These are phyloP conservation scores for Exserohilum rostratum DNA, from an alignment of 2,329 filamentous ascomycete species.

Conservation along the genomic window DNA sequence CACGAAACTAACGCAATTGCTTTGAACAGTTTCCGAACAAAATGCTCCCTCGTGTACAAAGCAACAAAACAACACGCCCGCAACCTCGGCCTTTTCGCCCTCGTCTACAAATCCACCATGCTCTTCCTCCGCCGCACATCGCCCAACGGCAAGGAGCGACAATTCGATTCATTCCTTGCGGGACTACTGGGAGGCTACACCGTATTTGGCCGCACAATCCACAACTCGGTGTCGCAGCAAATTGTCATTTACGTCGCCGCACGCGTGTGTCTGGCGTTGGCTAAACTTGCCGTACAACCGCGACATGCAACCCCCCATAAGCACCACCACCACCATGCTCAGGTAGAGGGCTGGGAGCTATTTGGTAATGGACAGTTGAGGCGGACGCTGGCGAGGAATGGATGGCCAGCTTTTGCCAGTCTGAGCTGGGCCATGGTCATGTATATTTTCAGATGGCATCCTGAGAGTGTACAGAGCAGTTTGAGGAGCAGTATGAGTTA, in stretches of 20 bases:
- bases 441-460: slow-evolving; percentile 92
- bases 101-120: slow-evolving; percentile 86
- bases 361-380: slow-evolving; percentile 47
- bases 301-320: slow-evolving; percentile 38
- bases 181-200: slow-evolving; percentile 89
- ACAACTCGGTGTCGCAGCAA: slow-evolving; percentile 88
- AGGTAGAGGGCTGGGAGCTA: slow-evolving; percentile 50
- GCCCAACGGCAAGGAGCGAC: slow-evolving; percentile 63
- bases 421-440: slow-evolving; percentile 93
- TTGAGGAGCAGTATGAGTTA: slow-evolving; percentile 96
- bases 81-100: slow-evolving; percentile 89
- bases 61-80: slow-evolving; percentile 89
- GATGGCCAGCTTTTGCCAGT: slow-evolving; percentile 92
- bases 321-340: slow-evolving; percentile 4
- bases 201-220: slow-evolving; percentile 82
- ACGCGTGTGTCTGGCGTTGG: slow-evolving; percentile 82
- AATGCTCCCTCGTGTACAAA: slow-evolving; percentile 76
- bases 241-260: slow-evolving; percentile 99
- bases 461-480: slow-evolving; percentile 88
- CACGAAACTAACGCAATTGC: slow-evolving; percentile 12
- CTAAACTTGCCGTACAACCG: slow-evolving; percentile 78
- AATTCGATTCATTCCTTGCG: slow-evolving; percentile 83
- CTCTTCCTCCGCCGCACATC: slow-evolving; percentile 69
- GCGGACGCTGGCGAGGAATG: slow-evolving; percentile 60
- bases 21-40: slow-evolving; percentile 68